Conservation (phyloP, 169 alveolate species). For the Cryptosporidium andersoni region DNA sequence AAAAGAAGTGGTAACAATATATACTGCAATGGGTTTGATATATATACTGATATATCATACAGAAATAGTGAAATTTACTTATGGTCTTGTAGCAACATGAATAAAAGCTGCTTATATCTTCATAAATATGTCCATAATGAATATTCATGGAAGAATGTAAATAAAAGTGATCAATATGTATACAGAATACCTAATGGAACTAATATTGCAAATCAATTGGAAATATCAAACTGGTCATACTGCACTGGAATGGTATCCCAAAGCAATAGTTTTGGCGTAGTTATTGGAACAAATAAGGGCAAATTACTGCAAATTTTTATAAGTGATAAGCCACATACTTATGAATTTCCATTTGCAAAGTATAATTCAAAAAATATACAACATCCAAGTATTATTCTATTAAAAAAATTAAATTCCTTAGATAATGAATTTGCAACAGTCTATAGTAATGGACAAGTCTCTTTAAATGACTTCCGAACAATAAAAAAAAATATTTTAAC, state of each 20-base stretch:
- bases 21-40: conserved; percentile 1
- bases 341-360: background rate
- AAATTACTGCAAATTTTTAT: conserved; percentile 10
- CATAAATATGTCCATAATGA: conserved; percentile 6
- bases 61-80: conserved; percentile 10
- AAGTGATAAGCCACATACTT: background rate
- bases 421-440: conserved; percentile 20
- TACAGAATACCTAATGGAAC: conserved; percentile 9
- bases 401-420: conserved; percentile 9
- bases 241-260: conserved; percentile 9
- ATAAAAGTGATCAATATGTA: conserved; percentile 26
- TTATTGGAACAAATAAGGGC: conserved; percentile 48
- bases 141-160: background rate
- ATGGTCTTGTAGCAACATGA: conserved; percentile 27
- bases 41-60: conserved; percentile 5
- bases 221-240: conserved; percentile 3
- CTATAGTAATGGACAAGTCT: conserved; percentile 47
- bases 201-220: conserved; percentile 5
- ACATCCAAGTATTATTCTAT: background rate
- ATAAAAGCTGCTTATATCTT: conserved; percentile 16
- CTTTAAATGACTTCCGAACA: background rate
- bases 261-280: conserved; percentile 4
- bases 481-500: background rate
- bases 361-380: background rate
- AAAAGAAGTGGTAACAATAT: background rate